phyloP scores from a whole-genome alignment of 2,329 filamentous ascomycete genomes.

The Myrmaecium sp. region DNA sequence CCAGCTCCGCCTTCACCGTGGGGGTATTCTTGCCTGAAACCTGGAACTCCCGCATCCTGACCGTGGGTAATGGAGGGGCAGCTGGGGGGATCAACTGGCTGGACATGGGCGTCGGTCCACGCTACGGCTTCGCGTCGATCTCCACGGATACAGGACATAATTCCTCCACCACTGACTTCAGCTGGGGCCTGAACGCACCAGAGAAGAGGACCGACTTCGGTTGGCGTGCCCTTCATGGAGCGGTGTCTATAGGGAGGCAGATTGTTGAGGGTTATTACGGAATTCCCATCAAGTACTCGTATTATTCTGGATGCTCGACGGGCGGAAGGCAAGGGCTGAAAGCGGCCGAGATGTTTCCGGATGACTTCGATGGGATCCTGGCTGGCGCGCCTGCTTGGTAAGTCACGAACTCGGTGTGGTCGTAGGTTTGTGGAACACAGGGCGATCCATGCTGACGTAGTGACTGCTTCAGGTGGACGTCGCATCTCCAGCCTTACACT shows the following conservation, averaged over 20 bases:
- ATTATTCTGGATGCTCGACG: conserved; percentile 42
- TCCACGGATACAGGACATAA: conserved; percentile 31
- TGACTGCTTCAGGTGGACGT: conserved; percentile 28
- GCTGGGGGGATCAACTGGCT: conserved; percentile 31
- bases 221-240: conserved; percentile 25
- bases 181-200: conserved; percentile 22
- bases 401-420: too few relatives aligned
- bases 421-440: too few relatives aligned
- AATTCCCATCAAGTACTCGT: conserved; percentile 15
- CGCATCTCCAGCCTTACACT: conserved; percentile 29
- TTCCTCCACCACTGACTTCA: conserved; percentile 14
- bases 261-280: conserved; percentile 33
- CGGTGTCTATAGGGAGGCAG: conserved; percentile 30
- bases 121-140: conserved; percentile 27
- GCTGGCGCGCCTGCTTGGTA: conserved; percentile 35
- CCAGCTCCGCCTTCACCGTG: conserved; percentile 20
- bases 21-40: conserved; percentile 21
- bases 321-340: conserved; percentile 43
- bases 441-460: neutral
- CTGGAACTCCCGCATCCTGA: conserved; percentile 21
- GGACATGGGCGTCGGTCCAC: conserved; percentile 26
- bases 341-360: conserved; percentile 34
- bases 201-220: conserved; percentile 22
- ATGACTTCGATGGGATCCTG: conserved; percentile 41
- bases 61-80: conserved; percentile 30